Base-by-base conservation (phyloP, 2,329 filamentous ascomycete species). In the Ophiostoma quercus region DNA sequence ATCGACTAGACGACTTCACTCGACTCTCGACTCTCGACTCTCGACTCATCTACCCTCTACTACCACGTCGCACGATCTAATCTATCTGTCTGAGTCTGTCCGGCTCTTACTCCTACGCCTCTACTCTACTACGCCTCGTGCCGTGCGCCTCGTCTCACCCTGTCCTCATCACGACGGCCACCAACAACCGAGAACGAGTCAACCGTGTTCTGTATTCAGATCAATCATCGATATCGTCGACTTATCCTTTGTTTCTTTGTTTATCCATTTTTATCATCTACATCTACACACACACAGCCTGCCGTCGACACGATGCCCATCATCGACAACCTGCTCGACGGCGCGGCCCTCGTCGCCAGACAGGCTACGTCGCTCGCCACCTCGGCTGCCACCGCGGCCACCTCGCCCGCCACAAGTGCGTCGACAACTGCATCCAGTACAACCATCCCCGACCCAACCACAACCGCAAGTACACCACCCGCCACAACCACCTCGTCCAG, bases 261-360 rank as follows among this genome's bases (percentile, higher is more conserved):
- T 29, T 29, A 29, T 29, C 25, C 25, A n/a, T n/a, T n/a, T 29
- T 29, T 29, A 29, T 29, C 25, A 1, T 29, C 25, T 29, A 29
- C 25, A 1, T 29, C 25, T 29, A 29, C 25, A 29, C 2, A 29
- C 25, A 29, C 25, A 29, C 25, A 29, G 25, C 25, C 25, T 29
- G 25, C 25, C 25, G 34, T 34, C 22, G 41, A 41, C 71, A 73
- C 39, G 7, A 75, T 79, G 77, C 72, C 73, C 2, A 29, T 77
- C 34, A 68, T 78, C 60, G 71, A 76, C 66, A 72, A 73, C 8
- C 37, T 77, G 57, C 69, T 75, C 34, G 74, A 76, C 43, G 76
- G 74, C 54, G 74, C 74, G 8, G 74, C 75, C 57, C 41, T 77
- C 32, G 67, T 76, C 12, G 74, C 73, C 29, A 71, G 77, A 60